These are phyloP conservation scores for Fusarium palustre DNA, from an alignment of 2,329 filamentous ascomycete genomes.

Conservation along the genomic window DNA sequence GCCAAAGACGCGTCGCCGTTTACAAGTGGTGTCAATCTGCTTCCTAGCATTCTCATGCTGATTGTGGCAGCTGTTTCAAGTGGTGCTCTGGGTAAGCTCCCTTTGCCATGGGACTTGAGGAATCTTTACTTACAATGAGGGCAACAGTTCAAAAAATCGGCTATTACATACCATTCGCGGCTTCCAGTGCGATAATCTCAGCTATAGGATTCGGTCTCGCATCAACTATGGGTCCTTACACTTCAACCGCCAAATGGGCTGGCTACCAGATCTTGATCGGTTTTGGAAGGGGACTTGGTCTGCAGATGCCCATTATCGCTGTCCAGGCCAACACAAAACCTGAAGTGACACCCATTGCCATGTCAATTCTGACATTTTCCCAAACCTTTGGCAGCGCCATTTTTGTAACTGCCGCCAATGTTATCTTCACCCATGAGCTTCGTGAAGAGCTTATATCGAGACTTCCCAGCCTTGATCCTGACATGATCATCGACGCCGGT, in stretches of 20 bases:
- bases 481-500: slow-evolving; percentile 56
- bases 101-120: not conserved
- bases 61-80: slow-evolving; percentile 41
- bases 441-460: slow-evolving; percentile 46
- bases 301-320: slow-evolving; percentile 56
- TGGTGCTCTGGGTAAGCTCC: slow-evolving; percentile 39
- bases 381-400: slow-evolving; percentile 58
- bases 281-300: slow-evolving; percentile 57
- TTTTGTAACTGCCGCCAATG: slow-evolving; percentile 55
- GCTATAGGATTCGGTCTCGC: slow-evolving; percentile 56
- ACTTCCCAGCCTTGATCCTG: slow-evolving; percentile 48
- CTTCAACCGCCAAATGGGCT: slow-evolving; percentile 55
- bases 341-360: slow-evolving; percentile 45
- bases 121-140: not conserved
- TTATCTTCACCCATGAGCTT: slow-evolving; percentile 51
- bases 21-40: slow-evolving; percentile 46
- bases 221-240: slow-evolving; percentile 54
- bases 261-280: slow-evolving; percentile 58
- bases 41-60: slow-evolving; percentile 47
- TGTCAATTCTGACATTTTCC: slow-evolving; percentile 44
- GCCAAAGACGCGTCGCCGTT: slow-evolving; percentile 53
- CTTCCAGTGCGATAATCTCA: slow-evolving; percentile 49
- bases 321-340: slow-evolving; percentile 47
- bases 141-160: slow-evolving; percentile 49
- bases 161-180: slow-evolving; percentile 59